Evolutionary conservation across 352 stramenopile genomes (phyloP).

Genomic region (Poterioochromonas sp.): DNA sequence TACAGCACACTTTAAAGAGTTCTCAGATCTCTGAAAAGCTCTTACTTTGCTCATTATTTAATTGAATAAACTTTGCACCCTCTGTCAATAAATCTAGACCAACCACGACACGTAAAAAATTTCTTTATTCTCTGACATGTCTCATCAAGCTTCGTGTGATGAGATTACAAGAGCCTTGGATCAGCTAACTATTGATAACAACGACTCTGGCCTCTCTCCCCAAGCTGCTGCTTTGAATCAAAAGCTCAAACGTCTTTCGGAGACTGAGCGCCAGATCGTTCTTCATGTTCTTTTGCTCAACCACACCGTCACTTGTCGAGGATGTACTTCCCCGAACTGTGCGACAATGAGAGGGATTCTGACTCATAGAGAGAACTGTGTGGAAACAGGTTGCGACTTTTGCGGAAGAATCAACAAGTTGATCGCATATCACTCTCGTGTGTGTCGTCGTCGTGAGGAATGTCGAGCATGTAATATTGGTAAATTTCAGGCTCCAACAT

Average conservation of each 20-base stretch:
- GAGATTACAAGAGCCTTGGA: slow-evolving; percentile 11
- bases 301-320: slow-evolving; percentile 7
- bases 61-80: no score
- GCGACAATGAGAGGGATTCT: slow-evolving; percentile 10
- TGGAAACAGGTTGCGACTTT: slow-evolving; percentile 11
- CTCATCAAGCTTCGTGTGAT: slow-evolving; percentile 11
- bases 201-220: slow-evolving; percentile 5
- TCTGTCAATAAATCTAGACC: no score
- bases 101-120: no score
- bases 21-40: no score
- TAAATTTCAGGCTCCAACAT: slow-evolving; percentile 14
- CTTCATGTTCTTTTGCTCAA: slow-evolving; percentile 14
- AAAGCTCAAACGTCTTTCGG: slow-evolving; percentile 11
- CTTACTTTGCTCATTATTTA: no score
- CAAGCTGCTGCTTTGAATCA: slow-evolving; percentile 7
- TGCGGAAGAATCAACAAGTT: slow-evolving; percentile 13
- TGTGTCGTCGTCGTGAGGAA: slow-evolving; percentile 8
- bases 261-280: slow-evolving; percentile 8
- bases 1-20: no score
- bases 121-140: no score
- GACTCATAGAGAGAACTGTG: slow-evolving; percentile 11
- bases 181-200: slow-evolving; percentile 12
- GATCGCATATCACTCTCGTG: slow-evolving; percentile 10
- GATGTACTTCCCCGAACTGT: slow-evolving; percentile 10
- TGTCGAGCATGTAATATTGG: slow-evolving; percentile 13